phyloP scores from a whole-genome alignment of 345 rosid species.

The Gossypium mustelinum region DNA sequence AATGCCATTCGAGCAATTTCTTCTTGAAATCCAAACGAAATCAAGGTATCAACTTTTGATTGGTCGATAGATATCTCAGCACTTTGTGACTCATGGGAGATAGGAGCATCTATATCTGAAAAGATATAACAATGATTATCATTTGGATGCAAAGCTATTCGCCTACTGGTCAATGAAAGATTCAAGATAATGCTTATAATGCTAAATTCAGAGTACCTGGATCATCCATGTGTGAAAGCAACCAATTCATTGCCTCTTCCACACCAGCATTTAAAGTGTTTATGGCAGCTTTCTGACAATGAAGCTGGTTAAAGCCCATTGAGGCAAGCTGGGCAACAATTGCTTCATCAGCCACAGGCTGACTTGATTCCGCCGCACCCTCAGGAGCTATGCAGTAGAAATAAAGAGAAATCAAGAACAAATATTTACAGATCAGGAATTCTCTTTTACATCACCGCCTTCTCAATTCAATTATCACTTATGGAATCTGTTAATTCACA shows the following conservation, averaged over 20 bases:
- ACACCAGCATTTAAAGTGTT: constrained; percentile 77
- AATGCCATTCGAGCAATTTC: constrained; percentile 81
- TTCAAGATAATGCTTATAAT: not conserved
- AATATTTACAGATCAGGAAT: not conserved
- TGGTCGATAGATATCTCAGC: constrained; percentile 48
- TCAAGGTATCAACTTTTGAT: constrained; percentile 67
- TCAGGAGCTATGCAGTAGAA: constrained; percentile 40
- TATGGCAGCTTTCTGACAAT: constrained; percentile 93
- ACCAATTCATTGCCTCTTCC: constrained; percentile 99
- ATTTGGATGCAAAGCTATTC: not conserved
- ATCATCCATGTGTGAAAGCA: constrained; percentile 90
- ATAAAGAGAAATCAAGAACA: constrained; percentile 6
- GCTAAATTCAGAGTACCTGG: constrained; percentile 49
- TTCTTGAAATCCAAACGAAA: constrained; percentile 89
- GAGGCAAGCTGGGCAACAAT: constrained; percentile 86
- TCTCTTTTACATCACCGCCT: not conserved
- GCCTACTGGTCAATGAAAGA: not conserved
- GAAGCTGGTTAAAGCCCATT: constrained; percentile 87
- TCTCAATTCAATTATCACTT: not conserved
- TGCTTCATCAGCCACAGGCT: constrained; percentile 64
- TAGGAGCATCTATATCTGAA: constrained; percentile 73
- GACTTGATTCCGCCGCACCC: constrained; percentile 46
- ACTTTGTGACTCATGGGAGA: constrained; percentile 38
- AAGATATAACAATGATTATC: not conserved
- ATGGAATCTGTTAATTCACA: constrained; percentile 1